Evolutionary conservation across 2,329 filamentous ascomycete genomes (phyloP).

Genomic region (Ascochyta pisi): DNA sequence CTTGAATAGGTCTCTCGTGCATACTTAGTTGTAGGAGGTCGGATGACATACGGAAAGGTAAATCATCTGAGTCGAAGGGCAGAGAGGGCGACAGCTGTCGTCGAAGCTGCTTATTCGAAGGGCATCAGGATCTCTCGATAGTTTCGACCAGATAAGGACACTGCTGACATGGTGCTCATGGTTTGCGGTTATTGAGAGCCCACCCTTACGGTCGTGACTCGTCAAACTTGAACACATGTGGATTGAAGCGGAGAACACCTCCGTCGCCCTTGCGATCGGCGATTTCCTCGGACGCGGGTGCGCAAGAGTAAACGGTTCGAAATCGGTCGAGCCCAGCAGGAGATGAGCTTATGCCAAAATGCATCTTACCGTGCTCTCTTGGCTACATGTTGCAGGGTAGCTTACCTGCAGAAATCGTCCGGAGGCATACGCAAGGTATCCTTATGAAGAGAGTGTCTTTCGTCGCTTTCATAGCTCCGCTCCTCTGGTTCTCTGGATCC

Average conservation of each 20-base stretch:
- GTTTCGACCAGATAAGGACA: neutral
- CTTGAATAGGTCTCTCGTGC: neutral
- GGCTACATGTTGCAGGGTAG: slow-evolving; percentile 2
- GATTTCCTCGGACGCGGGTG: neutral
- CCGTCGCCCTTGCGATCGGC: neutral
- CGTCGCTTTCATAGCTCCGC: slow-evolving; percentile 7
- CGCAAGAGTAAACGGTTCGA: slow-evolving; percentile 1
- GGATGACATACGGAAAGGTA: too few relatives aligned
- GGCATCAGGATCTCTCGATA: too few relatives aligned
- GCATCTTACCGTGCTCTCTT: slow-evolving; percentile 5
- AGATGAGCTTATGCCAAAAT: neutral
- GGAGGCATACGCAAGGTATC: neutral
- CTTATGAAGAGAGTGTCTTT: slow-evolving; percentile 6
- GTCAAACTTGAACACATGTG: neutral
- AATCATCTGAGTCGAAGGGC: neutral
- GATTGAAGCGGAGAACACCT: neutral
- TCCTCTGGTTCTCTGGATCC: neutral
- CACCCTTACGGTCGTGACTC: neutral
- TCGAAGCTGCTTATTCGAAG: neutral
- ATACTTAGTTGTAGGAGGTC: neutral
- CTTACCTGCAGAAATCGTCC: neutral
- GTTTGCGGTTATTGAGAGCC: neutral
- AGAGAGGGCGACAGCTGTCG: neutral
- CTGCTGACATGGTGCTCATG: too few relatives aligned
- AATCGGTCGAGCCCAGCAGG: neutral